Evolutionary conservation across 257 asterid genomes (phyloP).

Genomic region (Euphrasia confusa): DNA sequence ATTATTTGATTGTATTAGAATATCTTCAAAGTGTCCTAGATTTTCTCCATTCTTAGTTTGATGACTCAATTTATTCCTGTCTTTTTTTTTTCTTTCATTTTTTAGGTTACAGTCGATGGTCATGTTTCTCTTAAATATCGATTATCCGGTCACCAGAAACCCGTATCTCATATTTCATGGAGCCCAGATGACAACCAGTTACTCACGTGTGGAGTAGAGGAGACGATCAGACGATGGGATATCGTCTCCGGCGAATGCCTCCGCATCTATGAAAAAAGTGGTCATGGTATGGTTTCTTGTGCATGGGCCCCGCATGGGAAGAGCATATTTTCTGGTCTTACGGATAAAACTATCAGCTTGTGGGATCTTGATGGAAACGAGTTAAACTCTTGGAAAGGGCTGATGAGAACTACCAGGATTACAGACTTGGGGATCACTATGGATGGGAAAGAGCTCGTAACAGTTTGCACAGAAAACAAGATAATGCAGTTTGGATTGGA

Average conservation of each 20-base stretch:
- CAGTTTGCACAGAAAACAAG: slow-evolving; percentile 58
- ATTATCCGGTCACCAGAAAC: slow-evolving; percentile 53
- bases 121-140: slow-evolving; percentile 25
- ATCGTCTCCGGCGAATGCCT: slow-evolving; percentile 69
- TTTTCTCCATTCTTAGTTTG: background rate
- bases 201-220: slow-evolving; percentile 88
- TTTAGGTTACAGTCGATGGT: slow-evolving; percentile 30
- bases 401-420: slow-evolving; percentile 46
- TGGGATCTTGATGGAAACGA: slow-evolving; percentile 92
- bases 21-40: background rate
- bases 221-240: slow-evolving; percentile 79
- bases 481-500: slow-evolving; percentile 71
- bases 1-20: slow-evolving; percentile 1
- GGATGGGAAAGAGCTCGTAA: slow-evolving; percentile 63
- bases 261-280: slow-evolving; percentile 57
- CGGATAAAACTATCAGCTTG: slow-evolving; percentile 76
- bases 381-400: slow-evolving; percentile 83
- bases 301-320: slow-evolving; percentile 81
- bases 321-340: slow-evolving; percentile 59
- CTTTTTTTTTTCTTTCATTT: background rate
- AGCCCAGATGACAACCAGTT: slow-evolving; percentile 70
- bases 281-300: slow-evolving; percentile 76
- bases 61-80: no score
- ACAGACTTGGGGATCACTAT: slow-evolving; percentile 66
- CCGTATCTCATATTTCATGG: slow-evolving; percentile 79